Evolutionary conservation across 805 yeast genomes (phyloP).

Genomic region (Metschnikowia reukaufii): DNA sequence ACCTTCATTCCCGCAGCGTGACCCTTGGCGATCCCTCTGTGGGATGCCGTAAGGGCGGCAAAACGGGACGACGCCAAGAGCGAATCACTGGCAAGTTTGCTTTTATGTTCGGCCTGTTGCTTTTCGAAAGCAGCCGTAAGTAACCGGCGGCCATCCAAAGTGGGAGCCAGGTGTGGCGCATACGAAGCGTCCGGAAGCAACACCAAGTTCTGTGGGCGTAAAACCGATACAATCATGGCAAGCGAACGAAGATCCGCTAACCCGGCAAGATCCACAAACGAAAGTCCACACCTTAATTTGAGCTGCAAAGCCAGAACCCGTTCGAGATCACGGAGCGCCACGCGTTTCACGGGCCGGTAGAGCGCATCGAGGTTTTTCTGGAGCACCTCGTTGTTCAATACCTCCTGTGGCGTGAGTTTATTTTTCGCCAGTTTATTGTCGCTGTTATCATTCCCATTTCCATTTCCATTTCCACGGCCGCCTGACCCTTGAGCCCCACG

Average conservation of each 20-base stretch:
- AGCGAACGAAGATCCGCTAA: conserved; percentile 81
- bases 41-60: conserved; percentile 6
- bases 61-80: conserved; percentile 9
- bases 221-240: conserved; percentile 68
- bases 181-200: conserved; percentile 48
- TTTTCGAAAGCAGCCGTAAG: conserved; percentile 31
- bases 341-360: conserved; percentile 51
- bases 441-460: conserved; percentile 13
- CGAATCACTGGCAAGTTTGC: conserved; percentile 16
- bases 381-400: conserved; percentile 40
- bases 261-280: conserved; percentile 80
- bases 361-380: conserved; percentile 48
- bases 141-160: conserved; percentile 28
- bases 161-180: conserved; percentile 15
- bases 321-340: conserved; percentile 22
- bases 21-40: conserved; percentile 17
- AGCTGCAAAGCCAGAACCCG: conserved; percentile 26
- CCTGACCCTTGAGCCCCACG: neutral
- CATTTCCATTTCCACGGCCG: conserved; percentile 17
- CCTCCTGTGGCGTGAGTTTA: conserved; percentile 44
- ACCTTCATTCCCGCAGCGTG: conserved; percentile 30
- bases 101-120: conserved; percentile 29
- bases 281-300: conserved; percentile 64
- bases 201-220: conserved; percentile 75
- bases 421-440: conserved; percentile 19